Conservation (phyloP, 768 basidiomycete species). For the Tulasnella sp. region DNA sequence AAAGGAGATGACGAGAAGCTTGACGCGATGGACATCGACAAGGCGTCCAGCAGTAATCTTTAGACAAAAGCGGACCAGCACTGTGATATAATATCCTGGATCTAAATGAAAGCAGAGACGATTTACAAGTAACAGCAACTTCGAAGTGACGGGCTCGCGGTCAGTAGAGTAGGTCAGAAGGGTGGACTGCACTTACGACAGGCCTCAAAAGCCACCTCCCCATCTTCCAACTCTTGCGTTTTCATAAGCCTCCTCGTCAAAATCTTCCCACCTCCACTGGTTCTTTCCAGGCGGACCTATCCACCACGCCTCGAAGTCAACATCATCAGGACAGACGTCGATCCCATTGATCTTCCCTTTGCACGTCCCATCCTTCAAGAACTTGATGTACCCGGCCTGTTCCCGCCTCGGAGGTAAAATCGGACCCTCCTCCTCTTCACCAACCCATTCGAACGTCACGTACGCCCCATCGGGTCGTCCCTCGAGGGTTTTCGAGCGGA, state of each 20-base stretch:
- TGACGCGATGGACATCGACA: not conserved
- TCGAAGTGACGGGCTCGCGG: no score
- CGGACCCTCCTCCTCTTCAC: not conserved
- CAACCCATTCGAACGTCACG: slow-evolving; percentile 8
- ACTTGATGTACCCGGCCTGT: slow-evolving; percentile 4
- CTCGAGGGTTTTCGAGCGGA: not conserved
- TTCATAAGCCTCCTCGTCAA: slow-evolving; percentile 7
- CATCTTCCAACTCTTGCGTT: not conserved
- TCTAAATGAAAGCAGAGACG: not conserved
- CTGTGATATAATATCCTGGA: not conserved
- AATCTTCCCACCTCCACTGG: not conserved
- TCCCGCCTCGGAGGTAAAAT: not conserved
- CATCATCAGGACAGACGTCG: not conserved
- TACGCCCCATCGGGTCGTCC: slow-evolving; percentile 1
- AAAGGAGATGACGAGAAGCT: not conserved
- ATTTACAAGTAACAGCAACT: not conserved
- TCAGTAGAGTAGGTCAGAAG: no score
- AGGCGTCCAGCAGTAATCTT: not conserved
- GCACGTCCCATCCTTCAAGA: not conserved
- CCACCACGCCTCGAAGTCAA: slow-evolving; percentile 1
- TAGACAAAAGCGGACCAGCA: not conserved
- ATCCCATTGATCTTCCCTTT: not conserved
- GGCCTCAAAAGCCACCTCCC: not conserved
- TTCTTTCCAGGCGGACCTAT: not conserved
- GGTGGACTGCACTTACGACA: not conserved